These are phyloP conservation scores for Metschnikowia noctiluminum DNA, from an alignment of 805 yeast species.

Conservation along the genomic window DNA sequence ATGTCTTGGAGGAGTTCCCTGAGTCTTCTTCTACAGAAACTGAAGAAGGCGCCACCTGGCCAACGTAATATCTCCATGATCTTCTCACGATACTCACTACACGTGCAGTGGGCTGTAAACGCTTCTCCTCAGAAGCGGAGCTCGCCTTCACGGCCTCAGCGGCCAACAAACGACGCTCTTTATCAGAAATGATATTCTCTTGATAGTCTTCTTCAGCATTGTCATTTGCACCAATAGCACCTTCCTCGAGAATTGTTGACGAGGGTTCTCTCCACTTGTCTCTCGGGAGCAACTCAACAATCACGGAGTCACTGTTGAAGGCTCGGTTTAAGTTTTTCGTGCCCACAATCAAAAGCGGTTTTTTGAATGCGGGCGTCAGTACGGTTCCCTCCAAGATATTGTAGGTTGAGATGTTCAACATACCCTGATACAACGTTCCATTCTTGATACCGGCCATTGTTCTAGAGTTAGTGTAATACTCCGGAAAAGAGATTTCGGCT, in stretches of 20 bases:
- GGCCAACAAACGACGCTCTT: slow-evolving; percentile 67
- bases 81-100: slow-evolving; percentile 86
- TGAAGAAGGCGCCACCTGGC: slow-evolving; percentile 81
- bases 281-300: slow-evolving; percentile 84
- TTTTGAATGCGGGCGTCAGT: slow-evolving; percentile 64
- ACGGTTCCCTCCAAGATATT: slow-evolving; percentile 87
- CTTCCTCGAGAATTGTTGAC: slow-evolving; percentile 73
- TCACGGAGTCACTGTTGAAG: slow-evolving; percentile 88
- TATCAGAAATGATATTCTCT: slow-evolving; percentile 55
- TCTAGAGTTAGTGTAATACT: slow-evolving; percentile 76
- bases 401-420: slow-evolving; percentile 74
- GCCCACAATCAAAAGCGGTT: slow-evolving; percentile 80
- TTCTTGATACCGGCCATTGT: slow-evolving; percentile 86
- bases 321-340: slow-evolving; percentile 83
- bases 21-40: slow-evolving; percentile 49
- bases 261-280: slow-evolving; percentile 87
- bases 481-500: slow-evolving; percentile 62
- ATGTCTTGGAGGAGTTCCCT: slow-evolving; percentile 68
- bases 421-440: slow-evolving; percentile 86
- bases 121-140: slow-evolving; percentile 34
- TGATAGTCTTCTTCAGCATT: slow-evolving; percentile 55
- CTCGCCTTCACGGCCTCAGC: slow-evolving; percentile 73
- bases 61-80: slow-evolving; percentile 95
- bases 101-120: slow-evolving; percentile 86
- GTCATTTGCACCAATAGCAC: slow-evolving; percentile 54